A percentile compares a stretch with the other conserved stretches of the same genome.
Evolutionary conservation across 345 rosid genomes (phyloP).

Genomic region (Mercurialis annua): DNA sequence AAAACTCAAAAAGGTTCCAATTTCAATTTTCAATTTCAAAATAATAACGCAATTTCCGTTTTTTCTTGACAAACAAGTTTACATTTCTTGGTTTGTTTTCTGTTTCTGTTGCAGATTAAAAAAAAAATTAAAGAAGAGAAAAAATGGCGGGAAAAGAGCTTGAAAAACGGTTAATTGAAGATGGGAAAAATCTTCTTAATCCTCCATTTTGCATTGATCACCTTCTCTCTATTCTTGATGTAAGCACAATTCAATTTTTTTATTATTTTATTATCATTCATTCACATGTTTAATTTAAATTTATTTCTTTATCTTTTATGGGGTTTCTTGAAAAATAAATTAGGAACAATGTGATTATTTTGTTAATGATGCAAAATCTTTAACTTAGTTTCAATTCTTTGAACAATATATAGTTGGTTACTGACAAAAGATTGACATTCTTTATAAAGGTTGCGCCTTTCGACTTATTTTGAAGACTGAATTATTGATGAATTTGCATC

Average conservation of each 20-base stretch:
- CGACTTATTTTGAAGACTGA: background rate
- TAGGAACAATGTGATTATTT: background rate
- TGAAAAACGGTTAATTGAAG: background rate
- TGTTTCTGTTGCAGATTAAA: background rate
- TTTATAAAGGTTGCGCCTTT: background rate
- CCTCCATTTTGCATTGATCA: slow-evolving; percentile 14
- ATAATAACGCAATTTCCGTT: background rate
- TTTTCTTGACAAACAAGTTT: too few species aligned
- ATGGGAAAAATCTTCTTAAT: slow-evolving; percentile 9
- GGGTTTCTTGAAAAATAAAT: background rate
- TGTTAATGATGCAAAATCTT: background rate
- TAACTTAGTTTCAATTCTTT: background rate
- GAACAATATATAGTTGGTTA: background rate
- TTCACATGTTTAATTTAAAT: slow-evolving; percentile 1
- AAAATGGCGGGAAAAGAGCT: slow-evolving; percentile 19
- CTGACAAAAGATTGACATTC: background rate
- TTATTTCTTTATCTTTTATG: background rate
- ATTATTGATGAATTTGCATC: background rate
- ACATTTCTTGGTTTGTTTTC: background rate
- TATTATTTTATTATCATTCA: background rate
- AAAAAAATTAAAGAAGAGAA: background rate
- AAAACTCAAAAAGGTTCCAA: background rate
- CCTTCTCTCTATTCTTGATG: slow-evolving; percentile 13
- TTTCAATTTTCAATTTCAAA: slow-evolving; percentile 9
- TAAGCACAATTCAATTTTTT: slow-evolving; percentile 6